These are phyloP conservation scores for Brassica rapa DNA, from an alignment of 345 rosid species.

Conservation along the genomic window DNA sequence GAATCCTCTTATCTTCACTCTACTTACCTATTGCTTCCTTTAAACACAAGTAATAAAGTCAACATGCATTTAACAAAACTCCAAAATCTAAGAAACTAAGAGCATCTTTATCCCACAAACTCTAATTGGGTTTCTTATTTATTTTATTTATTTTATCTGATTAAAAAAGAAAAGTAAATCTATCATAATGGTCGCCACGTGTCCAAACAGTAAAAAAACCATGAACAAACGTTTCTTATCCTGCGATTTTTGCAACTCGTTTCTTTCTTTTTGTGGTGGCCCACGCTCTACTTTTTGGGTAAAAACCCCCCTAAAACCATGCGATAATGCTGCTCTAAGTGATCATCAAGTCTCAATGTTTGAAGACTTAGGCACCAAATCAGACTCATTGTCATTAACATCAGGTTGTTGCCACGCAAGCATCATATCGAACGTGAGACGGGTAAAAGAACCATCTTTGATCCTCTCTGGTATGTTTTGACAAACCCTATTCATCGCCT, in stretches of 20 bases:
- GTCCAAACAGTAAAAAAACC: too few species aligned
- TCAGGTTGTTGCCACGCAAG: slow-evolving; percentile 82
- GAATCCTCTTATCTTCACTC: slow-evolving; percentile 57
- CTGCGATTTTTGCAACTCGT: too few species aligned
- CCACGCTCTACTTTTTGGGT: too few species aligned
- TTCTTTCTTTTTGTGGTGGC: too few species aligned
- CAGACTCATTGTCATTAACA: slow-evolving; percentile 45
- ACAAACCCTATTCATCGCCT: slow-evolving; percentile 47
- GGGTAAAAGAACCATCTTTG: slow-evolving; percentile 62
- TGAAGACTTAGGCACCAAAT: slow-evolving; percentile 21
- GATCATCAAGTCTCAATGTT: not conserved
- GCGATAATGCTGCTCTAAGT: not conserved
- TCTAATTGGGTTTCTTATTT: too few species aligned
- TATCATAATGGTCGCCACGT: too few species aligned
- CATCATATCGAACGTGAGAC: slow-evolving; percentile 82
- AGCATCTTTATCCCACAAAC: too few species aligned
- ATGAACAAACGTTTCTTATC: too few species aligned
- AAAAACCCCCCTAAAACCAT: too few species aligned
- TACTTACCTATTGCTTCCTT: slow-evolving; percentile 69
- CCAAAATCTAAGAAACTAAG: not conserved
- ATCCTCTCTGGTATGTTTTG: slow-evolving; percentile 57
- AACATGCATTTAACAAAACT: not conserved
- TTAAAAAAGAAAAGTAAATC: too few species aligned
- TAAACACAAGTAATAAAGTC: slow-evolving; percentile 21
- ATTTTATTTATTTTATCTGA: too few species aligned